Base-by-base conservation (phyloP, 345 rosid species). In the Populus nigra region DNA sequence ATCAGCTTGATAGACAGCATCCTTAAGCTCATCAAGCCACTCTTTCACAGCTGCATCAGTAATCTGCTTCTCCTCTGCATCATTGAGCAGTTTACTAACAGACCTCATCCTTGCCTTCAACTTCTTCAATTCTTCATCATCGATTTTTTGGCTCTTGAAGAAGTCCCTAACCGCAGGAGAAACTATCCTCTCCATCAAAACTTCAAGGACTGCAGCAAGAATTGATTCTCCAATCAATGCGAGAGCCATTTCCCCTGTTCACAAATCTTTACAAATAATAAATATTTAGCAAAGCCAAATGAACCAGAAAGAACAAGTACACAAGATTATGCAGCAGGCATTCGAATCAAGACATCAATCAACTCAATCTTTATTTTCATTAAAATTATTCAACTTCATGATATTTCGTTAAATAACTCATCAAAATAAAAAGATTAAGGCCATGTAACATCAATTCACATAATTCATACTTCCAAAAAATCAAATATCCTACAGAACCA, bases 21-120 rank as follows among this genome's bases (percentile, higher is more conserved):
- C 55, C 41, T 73, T 73, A 22, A 73, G 76, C 11, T 73, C 68
- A 25, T 73, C 27, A 1, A 73, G 68, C 76, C 76, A 73, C 17
- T 39, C 41, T 39, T 73, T 61, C 36, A 73, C 53, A 16, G 68
- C 68, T 12, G 76, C 55, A 18, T 23, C n/a, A 23, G 53, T 18
- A 17, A 73, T 23, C 76, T 73, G 76, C 66, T 73, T 73, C 38
- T 73, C 76, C 68, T 73, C 55, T 12, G 76, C 76, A 3, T 73
- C 33, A 25, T 61, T 50, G 16, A 73, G 76, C 31, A 73, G 17
- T 5, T 45, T 45, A 38, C 20, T 33, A 0, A 72, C 75, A 20
- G 75, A 9, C 17, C 11, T 53, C 76, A 59, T 73, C 17, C 49
- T 61, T 6, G 25, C 16, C 38, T 73, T 73, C 53, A 73, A 7